Conservation (phyloP, 78 protist genomes). For the Capsaspora owczarzaki region DNA sequence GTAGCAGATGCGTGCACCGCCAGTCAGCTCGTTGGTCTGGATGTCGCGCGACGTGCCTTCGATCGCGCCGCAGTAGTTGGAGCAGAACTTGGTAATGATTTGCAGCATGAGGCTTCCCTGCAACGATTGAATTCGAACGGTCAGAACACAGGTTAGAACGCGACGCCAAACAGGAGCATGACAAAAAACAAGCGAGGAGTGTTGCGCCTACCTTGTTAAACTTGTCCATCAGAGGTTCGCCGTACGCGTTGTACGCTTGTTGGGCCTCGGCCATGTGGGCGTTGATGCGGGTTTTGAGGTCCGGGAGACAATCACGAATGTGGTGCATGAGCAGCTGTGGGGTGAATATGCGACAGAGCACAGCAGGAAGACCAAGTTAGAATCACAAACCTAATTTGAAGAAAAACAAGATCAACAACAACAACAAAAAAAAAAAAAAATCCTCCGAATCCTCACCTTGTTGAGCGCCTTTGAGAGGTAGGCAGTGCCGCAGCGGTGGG, state of each 20-base stretch:
- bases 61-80: constrained; percentile 5
- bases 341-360: too few relatives aligned
- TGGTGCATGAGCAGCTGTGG: constrained; percentile 60
- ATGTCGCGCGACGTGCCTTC: constrained; percentile 41
- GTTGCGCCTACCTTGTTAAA: too few relatives aligned
- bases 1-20: constrained; percentile 87
- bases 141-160: too few relatives aligned
- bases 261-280: constrained; percentile 45
- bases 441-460: neutral
- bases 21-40: constrained; percentile 30
- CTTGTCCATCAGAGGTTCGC: constrained; percentile 52
- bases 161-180: too few relatives aligned
- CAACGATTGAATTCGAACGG: too few relatives aligned
- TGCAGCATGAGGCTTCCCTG: constrained; percentile 36
- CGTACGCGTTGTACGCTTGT: constrained; percentile 30
- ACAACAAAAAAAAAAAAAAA: too few relatives aligned
- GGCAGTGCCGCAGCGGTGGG: constrained; percentile 56
- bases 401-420: neutral
- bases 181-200: too few relatives aligned
- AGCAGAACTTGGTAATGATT: constrained; percentile 18
- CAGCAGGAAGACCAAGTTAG: neutral
- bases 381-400: neutral
- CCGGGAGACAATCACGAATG: constrained; percentile 69
- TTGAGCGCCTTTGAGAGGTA: constrained; percentile 55
- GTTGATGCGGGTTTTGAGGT: constrained; percentile 25